Percentiles rank a stretch among this genome's conserved stretches.
These are phyloP conservation scores for Metschnikowia gruessii DNA, from an alignment of 805 yeast species.

Conservation along the genomic window DNA sequence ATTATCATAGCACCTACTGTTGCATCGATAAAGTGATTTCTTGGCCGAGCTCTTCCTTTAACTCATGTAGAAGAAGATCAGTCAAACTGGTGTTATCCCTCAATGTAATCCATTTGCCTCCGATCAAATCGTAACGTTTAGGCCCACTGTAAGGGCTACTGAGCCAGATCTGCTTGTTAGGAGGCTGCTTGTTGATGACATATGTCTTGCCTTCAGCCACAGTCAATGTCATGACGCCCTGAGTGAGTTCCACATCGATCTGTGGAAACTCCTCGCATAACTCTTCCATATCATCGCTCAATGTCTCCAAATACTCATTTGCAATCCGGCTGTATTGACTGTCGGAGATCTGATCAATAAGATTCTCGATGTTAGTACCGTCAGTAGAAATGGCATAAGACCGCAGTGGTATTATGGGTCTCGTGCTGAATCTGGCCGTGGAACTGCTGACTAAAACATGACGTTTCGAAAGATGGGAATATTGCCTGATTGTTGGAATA, in stretches of 20 bases:
- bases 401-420: slow-evolving; percentile 1
- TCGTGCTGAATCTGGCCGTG: background rate
- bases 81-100: slow-evolving; percentile 53
- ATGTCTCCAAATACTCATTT: slow-evolving; percentile 63
- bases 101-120: slow-evolving; percentile 74
- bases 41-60: slow-evolving; percentile 27
- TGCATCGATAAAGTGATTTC: slow-evolving; percentile 17
- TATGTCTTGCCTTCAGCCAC: slow-evolving; percentile 76
- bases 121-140: slow-evolving; percentile 62
- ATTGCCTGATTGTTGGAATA: background rate
- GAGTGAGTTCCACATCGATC: slow-evolving; percentile 74
- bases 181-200: slow-evolving; percentile 95
- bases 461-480: background rate
- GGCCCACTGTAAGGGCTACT: slow-evolving; percentile 95
- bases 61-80: slow-evolving; percentile 32
- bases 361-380: slow-evolving; percentile 52
- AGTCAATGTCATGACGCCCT: slow-evolving; percentile 80
- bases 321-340: slow-evolving; percentile 63
- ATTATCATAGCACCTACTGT: slow-evolving; percentile 1
- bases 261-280: slow-evolving; percentile 61
- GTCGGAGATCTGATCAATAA: slow-evolving; percentile 46
- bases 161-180: slow-evolving; percentile 95
- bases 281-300: slow-evolving; percentile 65
- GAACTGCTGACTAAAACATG: background rate
- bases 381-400: slow-evolving; percentile 39